Evolutionary conservation across 805 yeast genomes (phyloP).

Genomic region (Saccharomycopsis olivae): DNA sequence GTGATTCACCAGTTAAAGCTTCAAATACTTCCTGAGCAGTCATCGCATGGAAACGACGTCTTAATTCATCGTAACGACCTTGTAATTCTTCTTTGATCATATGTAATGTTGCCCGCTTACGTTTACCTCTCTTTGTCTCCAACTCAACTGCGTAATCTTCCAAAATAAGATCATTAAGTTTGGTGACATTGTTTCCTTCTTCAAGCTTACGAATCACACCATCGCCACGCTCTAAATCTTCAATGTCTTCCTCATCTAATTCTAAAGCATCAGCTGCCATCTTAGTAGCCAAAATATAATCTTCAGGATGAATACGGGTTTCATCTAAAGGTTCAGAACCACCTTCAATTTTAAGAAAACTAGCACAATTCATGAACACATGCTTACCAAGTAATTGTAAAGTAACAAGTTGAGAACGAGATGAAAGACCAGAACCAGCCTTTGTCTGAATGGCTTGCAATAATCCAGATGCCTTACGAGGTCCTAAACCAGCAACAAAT

Average conservation of each 20-base stretch:
- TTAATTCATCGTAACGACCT: conserved; percentile 76
- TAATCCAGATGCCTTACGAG: conserved; percentile 85
- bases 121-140: conserved; percentile 59
- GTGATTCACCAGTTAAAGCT: conserved; percentile 80
- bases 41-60: conserved; percentile 59
- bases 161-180: conserved; percentile 76
- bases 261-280: conserved; percentile 98
- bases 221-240: conserved; percentile 65
- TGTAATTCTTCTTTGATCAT: conserved; percentile 81
- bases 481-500: conserved; percentile 87
- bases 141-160: conserved; percentile 90
- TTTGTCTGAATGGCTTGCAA: conserved; percentile 62
- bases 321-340: conserved; percentile 78
- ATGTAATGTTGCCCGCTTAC: conserved; percentile 68
- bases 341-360: conserved; percentile 72
- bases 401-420: conserved; percentile 75
- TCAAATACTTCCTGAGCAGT: conserved; percentile 69
- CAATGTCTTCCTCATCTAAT: conserved; percentile 86
- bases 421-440: conserved; percentile 49
- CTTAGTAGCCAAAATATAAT: conserved; percentile 88
- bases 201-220: conserved; percentile 69
- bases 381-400: conserved; percentile 68
- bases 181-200: conserved; percentile 57
- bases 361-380: conserved; percentile 84
- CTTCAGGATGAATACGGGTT: conserved; percentile 96